Evolutionary conservation across 2,329 filamentous ascomycete genomes (phyloP).

Genomic region (Colletotrichum spaethianum): DNA sequence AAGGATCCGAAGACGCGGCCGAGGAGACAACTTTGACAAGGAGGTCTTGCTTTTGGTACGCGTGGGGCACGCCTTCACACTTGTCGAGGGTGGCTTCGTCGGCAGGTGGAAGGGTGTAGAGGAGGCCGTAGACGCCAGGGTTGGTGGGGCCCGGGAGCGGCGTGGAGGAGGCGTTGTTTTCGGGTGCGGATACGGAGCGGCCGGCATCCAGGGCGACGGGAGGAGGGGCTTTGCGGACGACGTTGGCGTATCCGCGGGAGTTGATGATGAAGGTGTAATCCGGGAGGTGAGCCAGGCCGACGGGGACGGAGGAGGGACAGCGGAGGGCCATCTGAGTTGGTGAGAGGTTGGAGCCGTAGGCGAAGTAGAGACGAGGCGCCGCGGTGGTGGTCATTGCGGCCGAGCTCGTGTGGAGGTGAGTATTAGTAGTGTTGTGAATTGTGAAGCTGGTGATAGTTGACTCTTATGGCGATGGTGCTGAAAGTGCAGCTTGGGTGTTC

Average conservation of each 20-base stretch:
- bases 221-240: slow-evolving; percentile 57
- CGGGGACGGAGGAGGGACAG: slow-evolving; percentile 70
- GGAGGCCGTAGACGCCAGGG: slow-evolving; percentile 68
- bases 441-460: neutral
- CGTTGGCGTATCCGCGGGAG: slow-evolving; percentile 76
- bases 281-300: slow-evolving; percentile 70
- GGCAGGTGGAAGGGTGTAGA: slow-evolving; percentile 64
- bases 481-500: neutral
- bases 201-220: neutral
- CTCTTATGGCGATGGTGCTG: neutral
- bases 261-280: slow-evolving; percentile 78
- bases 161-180: neutral
- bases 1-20: neutral
- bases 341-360: slow-evolving; percentile 80
- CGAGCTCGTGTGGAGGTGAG: neutral
- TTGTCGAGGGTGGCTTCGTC: slow-evolving; percentile 69
- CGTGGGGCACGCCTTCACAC: slow-evolving; percentile 75
- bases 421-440: neutral
- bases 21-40: slow-evolving; percentile 55
- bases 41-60: slow-evolving; percentile 70
- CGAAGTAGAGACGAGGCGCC: slow-evolving; percentile 69
- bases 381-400: neutral
- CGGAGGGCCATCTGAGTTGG: slow-evolving; percentile 74
- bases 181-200: neutral
- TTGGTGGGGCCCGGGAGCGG: slow-evolving; percentile 19